Percentiles rank a stretch among this genome's conserved stretches.
Conservation (phyloP, 257 asterid genomes). For the Datura wrightii region DNA sequence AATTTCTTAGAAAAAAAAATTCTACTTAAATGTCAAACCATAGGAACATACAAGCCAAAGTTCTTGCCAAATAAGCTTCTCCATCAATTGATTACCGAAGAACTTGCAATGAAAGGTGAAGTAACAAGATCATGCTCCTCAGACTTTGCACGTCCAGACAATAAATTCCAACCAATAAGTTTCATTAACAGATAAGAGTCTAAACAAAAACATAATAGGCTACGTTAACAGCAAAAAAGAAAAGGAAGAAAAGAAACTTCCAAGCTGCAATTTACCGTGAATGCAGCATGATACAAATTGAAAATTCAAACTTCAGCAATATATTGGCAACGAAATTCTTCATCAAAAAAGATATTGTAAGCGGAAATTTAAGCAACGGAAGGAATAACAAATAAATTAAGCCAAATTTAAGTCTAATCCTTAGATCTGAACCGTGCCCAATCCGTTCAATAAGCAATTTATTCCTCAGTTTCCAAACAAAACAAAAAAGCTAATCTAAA, state of each 20-base stretch:
- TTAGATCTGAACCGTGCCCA: conserved; percentile 3
- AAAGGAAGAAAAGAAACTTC: background rate
- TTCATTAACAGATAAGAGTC: background rate
- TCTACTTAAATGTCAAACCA: background rate
- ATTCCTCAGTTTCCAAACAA: background rate
- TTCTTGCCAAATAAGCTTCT: conserved; percentile 1
- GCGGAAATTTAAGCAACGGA: background rate
- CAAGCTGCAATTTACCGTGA: background rate
- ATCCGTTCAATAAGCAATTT: background rate
- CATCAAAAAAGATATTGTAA: background rate
- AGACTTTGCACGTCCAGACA: background rate
- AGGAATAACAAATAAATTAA: background rate
- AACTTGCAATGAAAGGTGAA: background rate
- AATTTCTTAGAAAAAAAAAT: background rate
- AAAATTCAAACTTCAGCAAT: background rate
- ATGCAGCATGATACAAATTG: background rate
- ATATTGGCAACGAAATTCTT: background rate
- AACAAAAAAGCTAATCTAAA: background rate
- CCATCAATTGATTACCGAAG: background rate
- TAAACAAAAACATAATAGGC: background rate
- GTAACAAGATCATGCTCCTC: background rate
- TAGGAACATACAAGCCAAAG: background rate
- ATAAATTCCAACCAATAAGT: background rate
- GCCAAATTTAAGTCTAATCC: background rate
- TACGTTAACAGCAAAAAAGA: background rate